These are phyloP conservation scores for Keithomyces neogunnii DNA, from an alignment of 2,329 filamentous ascomycete species.

Conservation along the genomic window DNA sequence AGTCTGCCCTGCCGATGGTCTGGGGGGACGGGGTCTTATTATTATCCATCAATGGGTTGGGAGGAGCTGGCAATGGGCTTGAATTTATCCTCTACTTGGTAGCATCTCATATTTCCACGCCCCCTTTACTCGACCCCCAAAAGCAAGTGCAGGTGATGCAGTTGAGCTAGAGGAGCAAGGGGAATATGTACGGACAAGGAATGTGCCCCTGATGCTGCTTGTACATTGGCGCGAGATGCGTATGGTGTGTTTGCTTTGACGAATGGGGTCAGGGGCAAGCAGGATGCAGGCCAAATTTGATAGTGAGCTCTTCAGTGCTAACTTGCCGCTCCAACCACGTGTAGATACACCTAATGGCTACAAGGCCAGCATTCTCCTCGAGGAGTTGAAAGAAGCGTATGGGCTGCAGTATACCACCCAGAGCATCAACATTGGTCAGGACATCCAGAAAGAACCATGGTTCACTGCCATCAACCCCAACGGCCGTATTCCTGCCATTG, in stretches of 20 bases:
- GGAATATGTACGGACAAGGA: not conserved
- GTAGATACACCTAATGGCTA: constrained; percentile 42
- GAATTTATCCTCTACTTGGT: not conserved
- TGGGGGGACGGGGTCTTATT: not conserved
- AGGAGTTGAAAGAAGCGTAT: constrained; percentile 59
- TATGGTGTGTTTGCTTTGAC: not conserved
- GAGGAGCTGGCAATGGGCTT: not conserved
- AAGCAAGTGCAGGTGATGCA: not conserved
- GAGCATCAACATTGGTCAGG: constrained; percentile 48
- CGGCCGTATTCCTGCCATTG: constrained; percentile 56
- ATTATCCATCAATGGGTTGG: not conserved
- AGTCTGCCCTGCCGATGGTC: not conserved
- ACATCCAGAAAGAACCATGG: constrained; percentile 61
- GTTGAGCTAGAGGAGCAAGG: not conserved
- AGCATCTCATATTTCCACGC: not conserved
- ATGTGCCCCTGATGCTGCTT: not conserved
- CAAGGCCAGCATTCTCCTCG: constrained; percentile 53
- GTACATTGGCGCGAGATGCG: not conserved
- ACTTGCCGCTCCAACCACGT: constrained; percentile 8
- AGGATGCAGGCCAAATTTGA: not conserved
- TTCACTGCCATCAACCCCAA: constrained; percentile 56
- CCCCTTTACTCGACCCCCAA: not conserved
- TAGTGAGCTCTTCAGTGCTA: not conserved
- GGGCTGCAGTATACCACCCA: constrained; percentile 52
- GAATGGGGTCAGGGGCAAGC: not conserved